A percentile compares a stretch with the other conserved stretches of the same genome.
Evolutionary conservation across 768 basidiomycete species (phyloP).

Genomic region (Ephemerocybe angulata): DNA sequence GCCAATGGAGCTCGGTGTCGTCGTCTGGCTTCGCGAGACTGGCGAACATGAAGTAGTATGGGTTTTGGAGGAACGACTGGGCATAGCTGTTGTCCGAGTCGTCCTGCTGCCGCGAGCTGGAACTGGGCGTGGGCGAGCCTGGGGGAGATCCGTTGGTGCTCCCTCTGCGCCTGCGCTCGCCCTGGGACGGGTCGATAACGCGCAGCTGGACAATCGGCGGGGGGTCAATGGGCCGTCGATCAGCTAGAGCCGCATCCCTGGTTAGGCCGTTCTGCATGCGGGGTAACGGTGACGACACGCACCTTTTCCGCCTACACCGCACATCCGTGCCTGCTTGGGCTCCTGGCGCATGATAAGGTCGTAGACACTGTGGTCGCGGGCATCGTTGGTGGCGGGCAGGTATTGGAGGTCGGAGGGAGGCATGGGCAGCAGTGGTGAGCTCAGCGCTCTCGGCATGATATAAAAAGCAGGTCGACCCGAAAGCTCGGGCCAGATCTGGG

Average conservation of each 20-base stretch:
- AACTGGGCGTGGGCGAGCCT: constrained; percentile 17
- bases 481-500: constrained; percentile 25
- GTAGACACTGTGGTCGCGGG: constrained; percentile 57
- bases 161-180: constrained; percentile 19
- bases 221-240: constrained; percentile 94
- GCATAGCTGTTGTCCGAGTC: constrained; percentile 31
- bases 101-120: constrained; percentile 16
- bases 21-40: constrained; percentile 86
- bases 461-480: constrained; percentile 26
- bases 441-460: not conserved
- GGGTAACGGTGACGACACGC: constrained; percentile 12
- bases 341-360: constrained; percentile 85
- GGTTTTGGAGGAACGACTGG: constrained; percentile 76
- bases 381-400: not conserved
- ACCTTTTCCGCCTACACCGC: constrained; percentile 82
- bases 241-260: constrained; percentile 46
- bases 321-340: constrained; percentile 90
- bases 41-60: constrained; percentile 96
- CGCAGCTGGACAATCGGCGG: constrained; percentile 95
- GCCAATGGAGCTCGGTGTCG: constrained; percentile 84
- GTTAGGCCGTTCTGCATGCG: not conserved
- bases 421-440: no score
- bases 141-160: constrained; percentile 17
- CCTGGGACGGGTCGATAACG: constrained; percentile 63
- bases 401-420: not conserved